Base-by-base conservation (phyloP, 2,329 filamentous ascomycete species). In the Fusarium circinatum region DNA sequence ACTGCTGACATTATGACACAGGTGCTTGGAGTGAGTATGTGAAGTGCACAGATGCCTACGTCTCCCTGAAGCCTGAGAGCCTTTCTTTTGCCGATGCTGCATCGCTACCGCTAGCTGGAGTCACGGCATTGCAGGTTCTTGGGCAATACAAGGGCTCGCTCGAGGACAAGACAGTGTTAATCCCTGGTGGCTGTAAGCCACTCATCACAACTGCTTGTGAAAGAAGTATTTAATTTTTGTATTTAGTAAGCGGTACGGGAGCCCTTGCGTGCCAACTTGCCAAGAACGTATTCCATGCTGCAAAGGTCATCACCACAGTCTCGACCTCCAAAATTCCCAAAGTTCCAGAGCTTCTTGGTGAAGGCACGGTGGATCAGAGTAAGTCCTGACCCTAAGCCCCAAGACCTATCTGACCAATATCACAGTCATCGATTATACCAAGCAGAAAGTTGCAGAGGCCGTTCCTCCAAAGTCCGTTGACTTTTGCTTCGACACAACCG, bases 371-470 rank as follows among this genome's bases (percentile, higher is more conserved):
- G 6, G 45, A 60, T 26, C 57, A 54, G 22, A 41, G 45, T 60
- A 0, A 3, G 32, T 34, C 3, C 32, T 34, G 32, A 34, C 1
- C 14, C 3, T 15, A 2, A 3, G 1, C 7, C 14, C 14, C 32
- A 1, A 34, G 32, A 34, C 6, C 14, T 34, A 15, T 1, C 32
- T 60, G 0, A 52, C 20, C 3, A 1, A 1, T 8, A 7, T 1
- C 12, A 20, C 5, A 54, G 57, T 60, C 13, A 54, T 60, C 4
- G 57, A 60, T 6, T 60, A 60, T 3, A 61, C 58, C 1, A 61
- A 61, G 1, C 1, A 61, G 2, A 61, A 34, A 2, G 0, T 42
- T 2, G 7, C 28, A 0, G 30, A 44, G 1, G 18, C 38, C 15
- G 17, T 61, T 20, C 38, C 48, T n/a, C 6, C 38, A 1, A 54